Conservation (phyloP, 768 basidiomycete species). For the Leccinum boreale region DNA sequence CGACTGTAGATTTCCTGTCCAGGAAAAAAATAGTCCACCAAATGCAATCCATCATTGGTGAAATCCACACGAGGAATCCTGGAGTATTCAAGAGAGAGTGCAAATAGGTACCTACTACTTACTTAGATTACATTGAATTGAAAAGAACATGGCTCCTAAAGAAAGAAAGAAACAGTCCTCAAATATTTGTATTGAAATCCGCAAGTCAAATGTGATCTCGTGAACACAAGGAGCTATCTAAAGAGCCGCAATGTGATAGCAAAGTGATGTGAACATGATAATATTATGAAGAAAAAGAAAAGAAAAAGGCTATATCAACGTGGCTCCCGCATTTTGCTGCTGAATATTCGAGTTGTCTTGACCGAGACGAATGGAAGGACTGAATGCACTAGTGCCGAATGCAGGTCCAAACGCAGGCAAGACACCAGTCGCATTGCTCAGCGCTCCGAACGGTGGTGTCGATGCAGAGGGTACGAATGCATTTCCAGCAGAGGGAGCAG, state of each 20-base stretch:
- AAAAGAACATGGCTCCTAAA: slow-evolving; percentile 4
- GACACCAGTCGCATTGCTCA: slow-evolving; percentile 10
- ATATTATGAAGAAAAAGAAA: neutral
- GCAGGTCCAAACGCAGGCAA: slow-evolving; percentile 10
- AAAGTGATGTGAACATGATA: neutral
- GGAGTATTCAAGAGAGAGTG: slow-evolving; percentile 18
- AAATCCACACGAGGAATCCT: slow-evolving; percentile 1
- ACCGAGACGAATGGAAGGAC: slow-evolving; percentile 12
- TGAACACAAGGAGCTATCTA: neutral
- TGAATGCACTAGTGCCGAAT: slow-evolving; percentile 23
- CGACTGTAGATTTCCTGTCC: no score
- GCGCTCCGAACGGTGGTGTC: slow-evolving; percentile 23
- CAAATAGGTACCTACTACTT: slow-evolving; percentile 8
- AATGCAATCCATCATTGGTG: no score
- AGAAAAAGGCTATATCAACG: slow-evolving; percentile 43
- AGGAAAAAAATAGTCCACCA: no score
- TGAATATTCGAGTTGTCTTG: slow-evolving; percentile 25
- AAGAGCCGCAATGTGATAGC: neutral
- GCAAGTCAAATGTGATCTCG: neutral
- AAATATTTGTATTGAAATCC: slow-evolving; percentile 10
- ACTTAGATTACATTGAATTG: slow-evolving; percentile 24
- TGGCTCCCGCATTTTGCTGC: slow-evolving; percentile 43
- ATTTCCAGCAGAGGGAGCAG: slow-evolving; percentile 12
- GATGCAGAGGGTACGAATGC: slow-evolving; percentile 23
- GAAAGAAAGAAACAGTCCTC: slow-evolving; percentile 3